phyloP scores from a whole-genome alignment of 768 basidiomycete genomes.

The Termitomyces titanicus region DNA sequence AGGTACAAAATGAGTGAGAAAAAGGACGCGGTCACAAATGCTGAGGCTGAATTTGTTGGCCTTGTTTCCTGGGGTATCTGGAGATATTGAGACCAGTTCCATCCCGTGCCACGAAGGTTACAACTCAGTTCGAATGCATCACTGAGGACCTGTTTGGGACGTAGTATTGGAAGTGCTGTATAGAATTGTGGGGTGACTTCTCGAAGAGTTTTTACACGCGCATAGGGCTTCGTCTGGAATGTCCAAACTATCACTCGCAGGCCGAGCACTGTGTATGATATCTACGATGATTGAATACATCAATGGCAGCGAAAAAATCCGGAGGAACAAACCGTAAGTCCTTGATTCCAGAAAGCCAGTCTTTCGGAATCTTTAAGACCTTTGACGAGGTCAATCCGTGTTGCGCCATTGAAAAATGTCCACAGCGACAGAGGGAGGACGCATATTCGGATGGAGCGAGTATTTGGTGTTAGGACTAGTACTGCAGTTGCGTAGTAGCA shows the following conservation, averaged over 20 bases:
- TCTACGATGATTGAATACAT: conserved; percentile 22
- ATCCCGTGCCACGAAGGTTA: conserved; percentile 56
- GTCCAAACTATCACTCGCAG: conserved; percentile 41
- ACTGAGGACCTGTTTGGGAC: conserved; percentile 15
- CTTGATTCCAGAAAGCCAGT: conserved; percentile 41
- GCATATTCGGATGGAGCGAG: conserved; percentile 38
- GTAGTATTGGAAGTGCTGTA: conserved; percentile 5
- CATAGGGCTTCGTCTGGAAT: conserved; percentile 30
- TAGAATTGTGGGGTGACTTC: conserved; percentile 11
- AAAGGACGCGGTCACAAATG: conserved; percentile 35
- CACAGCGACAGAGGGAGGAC: conserved; percentile 48
- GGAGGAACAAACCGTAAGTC: conserved; percentile 34
- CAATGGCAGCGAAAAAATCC: neutral
- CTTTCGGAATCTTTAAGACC: conserved; percentile 25
- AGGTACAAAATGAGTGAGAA: conserved; percentile 30
- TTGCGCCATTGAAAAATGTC: conserved; percentile 37
- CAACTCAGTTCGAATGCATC: conserved; percentile 49
- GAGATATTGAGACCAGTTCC: conserved; percentile 53
- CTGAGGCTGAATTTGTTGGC: conserved; percentile 27
- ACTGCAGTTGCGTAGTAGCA: conserved; percentile 50
- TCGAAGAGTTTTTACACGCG: conserved; percentile 19
- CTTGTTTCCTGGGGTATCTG: conserved; percentile 40
- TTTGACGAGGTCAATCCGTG: conserved; percentile 39
- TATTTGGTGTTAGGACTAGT: conserved; percentile 46
- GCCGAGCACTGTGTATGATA: conserved; percentile 31